These are phyloP conservation scores for Trichopus zeylanicus DNA, from an alignment of 116 monocot genomes.

Conservation along the genomic window DNA sequence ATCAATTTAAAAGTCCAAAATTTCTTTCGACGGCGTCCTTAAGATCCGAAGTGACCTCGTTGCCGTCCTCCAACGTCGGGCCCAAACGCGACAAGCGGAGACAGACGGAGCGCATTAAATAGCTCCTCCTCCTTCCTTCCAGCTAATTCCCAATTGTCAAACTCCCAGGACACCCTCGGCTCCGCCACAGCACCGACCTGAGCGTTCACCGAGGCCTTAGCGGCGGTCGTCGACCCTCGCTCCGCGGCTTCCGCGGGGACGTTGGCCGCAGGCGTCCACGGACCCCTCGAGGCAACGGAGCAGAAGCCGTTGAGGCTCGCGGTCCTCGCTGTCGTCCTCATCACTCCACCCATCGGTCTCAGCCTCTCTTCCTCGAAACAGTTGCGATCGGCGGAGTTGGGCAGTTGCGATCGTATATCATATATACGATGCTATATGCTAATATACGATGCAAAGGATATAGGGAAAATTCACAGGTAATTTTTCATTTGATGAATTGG, in stretches of 20 bases:
- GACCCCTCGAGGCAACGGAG: no score
- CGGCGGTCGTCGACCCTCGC: neutral
- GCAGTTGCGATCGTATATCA: no score
- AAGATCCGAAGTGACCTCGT: constrained; percentile 47
- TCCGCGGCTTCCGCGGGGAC: neutral
- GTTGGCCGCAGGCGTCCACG: neutral
- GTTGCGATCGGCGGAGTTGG: no score
- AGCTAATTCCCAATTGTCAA: constrained; percentile 20
- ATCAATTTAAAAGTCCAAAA: neutral
- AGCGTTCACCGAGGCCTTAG: neutral
- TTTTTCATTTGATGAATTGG: no score
- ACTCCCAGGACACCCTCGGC: neutral
- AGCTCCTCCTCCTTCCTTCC: constrained; percentile 13
- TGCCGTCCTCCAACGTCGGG: constrained; percentile 42
- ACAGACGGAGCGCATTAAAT: neutral
- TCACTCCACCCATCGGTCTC: no score
- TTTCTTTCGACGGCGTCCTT: constrained; percentile 36
- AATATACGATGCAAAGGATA: no score
- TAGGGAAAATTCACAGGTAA: no score
- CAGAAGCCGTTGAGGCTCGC: constrained; percentile 2
- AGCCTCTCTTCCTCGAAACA: no score
- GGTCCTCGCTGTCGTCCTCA: constrained; percentile 16
- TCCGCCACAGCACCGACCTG: neutral
- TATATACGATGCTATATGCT: no score
- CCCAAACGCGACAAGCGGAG: constrained; percentile 36